Base-by-base conservation (phyloP, 768 basidiomycete genomes). In the Xerocomus potaroensis region DNA sequence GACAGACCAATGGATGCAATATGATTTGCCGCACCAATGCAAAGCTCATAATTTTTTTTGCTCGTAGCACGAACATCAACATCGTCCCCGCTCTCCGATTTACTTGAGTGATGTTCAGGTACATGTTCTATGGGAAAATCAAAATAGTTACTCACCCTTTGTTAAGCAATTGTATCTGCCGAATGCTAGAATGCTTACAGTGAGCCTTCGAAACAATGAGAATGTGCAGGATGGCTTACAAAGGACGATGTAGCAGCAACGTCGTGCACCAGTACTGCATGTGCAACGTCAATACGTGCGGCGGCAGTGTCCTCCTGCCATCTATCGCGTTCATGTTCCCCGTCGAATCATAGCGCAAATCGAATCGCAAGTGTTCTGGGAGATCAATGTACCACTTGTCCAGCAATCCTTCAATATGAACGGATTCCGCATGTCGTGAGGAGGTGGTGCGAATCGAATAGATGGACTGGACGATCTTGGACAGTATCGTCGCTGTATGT, bases 221-320 rank as follows among this genome's bases (percentile, higher is more conserved):
- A 33, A 41, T 1, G 29, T 16, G 6, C 42, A 18, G 16, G 11
- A 47, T 29, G 19, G 71, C 84, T 68, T 62, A 88, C 86, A 89
- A 89, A 10, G 87, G 87, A 15, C 87, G 78, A 62, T 90, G 87
- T 41, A 90, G 66, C 23, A 91, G 60, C 26, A 91, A 61, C 19
- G 83, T 79, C 10, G 85, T 78, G 59, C 84, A 87, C 88, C 88
- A 91, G 58, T 89, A 90, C 57, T 87, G 84, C 86, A 90, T 84
- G 59, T 90, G 87, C 41, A 91, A 68, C 32, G 83, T 84, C 46
- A 90, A 66, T 21, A 87, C 67, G 53, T 87, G 81, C 4, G 87
- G 85, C 2, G 75, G 74, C 6, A 77, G 77, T 16, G 71, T 61
- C 14, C 65, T 16, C 65, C 64, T 61, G 67, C 21, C 37, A 4